Conservation (phyloP, 495 filamentous ascomycete species). For the Penicillium canariense region DNA sequence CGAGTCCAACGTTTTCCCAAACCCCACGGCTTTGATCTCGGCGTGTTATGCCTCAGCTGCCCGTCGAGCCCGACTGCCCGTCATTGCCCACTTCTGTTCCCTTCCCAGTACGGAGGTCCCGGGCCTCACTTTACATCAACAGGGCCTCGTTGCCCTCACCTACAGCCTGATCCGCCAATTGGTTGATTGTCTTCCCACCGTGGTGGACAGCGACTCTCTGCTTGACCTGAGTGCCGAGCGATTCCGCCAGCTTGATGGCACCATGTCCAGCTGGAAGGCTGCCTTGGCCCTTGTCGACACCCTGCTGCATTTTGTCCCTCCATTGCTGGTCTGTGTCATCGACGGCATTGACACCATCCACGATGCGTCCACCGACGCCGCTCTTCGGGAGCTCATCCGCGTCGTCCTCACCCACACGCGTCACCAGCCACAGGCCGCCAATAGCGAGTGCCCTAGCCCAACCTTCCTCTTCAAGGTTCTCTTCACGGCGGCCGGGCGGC, state of each 20-base stretch:
- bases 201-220: constrained; percentile 38
- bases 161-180: constrained; percentile 52
- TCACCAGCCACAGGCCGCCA: constrained; percentile 24
- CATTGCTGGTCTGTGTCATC: constrained; percentile 43
- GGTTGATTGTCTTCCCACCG: constrained; percentile 43
- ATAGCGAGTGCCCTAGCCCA: constrained; percentile 26
- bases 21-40: constrained; percentile 39
- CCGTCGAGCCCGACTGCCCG: constrained; percentile 35
- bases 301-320: constrained; percentile 40
- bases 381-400: constrained; percentile 38
- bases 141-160: constrained; percentile 42
- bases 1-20: constrained; percentile 24
- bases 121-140: constrained; percentile 31
- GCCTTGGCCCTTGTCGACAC: constrained; percentile 41
- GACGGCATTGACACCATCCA: constrained; percentile 43
- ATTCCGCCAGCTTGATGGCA: constrained; percentile 40
- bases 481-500: constrained; percentile 40
- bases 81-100: constrained; percentile 45
- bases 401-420: constrained; percentile 40
- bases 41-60: constrained; percentile 38
- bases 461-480: constrained; percentile 40
- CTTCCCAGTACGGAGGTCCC: constrained; percentile 25
- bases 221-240: constrained; percentile 40
- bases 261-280: constrained; percentile 40
- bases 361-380: constrained; percentile 34